Evolutionary conservation across 2,329 filamentous ascomycete species (phyloP), one percentile per base, ranked within the genome.

Genomic region (Endothia cerciana): DNA sequence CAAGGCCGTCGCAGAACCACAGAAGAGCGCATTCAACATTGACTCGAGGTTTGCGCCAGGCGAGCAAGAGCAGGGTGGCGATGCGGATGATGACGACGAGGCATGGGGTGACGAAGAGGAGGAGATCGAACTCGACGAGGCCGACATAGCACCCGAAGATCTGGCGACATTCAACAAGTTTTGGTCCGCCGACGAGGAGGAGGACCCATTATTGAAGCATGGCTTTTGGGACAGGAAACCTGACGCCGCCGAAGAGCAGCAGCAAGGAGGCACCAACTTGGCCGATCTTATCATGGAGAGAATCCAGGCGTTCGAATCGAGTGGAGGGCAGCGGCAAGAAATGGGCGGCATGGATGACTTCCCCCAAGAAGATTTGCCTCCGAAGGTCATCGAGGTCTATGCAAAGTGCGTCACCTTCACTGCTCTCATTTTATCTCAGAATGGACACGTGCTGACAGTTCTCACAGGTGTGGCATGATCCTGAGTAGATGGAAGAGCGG

Each of bases 401-500:
- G 91, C 91, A 68, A 96, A 97, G 88, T 92, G 80, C 71, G 83
- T 74, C 38, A 41, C 47, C 15, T 28, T 19, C 2, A 30, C 38
- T 7, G 22, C 17, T 38, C n/a, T 19, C 33, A 2, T 22, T 8
- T 5, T 65, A 28, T 51, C 53, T 70, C 59, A 67, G 69, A 33
- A 60, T 65, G 17, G 68, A 49, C 59, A 66, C 51, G 4, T 49
- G 36, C 38, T 70, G 53, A 73, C 58, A 28, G 7, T 19, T 7
- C 19, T 0, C 60, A 3, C 58, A 93, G 89, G 80, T 89, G 97
- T 72, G 94, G 94, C 68, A 83, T 94, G 71, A 90, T 98, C 68
- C 85, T 99, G 66, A 93, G 92, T 33, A 88, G 94, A 70, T 98
- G 97, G 82, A 97, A 97, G 79, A 94, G 91, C 17, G 95, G 95